Conservation (phyloP, 176 grass and related monocot species). For the Raddia distichophylla region DNA sequence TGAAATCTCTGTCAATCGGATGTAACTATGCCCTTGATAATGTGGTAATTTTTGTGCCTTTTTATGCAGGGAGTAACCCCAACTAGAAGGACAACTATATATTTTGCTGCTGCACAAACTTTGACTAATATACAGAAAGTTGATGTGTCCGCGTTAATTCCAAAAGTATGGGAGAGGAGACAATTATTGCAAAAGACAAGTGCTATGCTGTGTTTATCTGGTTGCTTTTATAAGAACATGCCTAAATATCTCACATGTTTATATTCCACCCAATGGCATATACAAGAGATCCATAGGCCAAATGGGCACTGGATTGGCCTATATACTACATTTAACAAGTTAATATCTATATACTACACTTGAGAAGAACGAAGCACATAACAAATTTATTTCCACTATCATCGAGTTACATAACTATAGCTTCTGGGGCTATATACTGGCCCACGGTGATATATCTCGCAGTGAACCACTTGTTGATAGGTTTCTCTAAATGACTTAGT, state of each 20-base stretch:
- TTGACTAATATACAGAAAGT: constrained; percentile 79
- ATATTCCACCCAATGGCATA: too few relatives aligned
- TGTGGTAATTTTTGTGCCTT: constrained; percentile 3
- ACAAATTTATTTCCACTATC: not conserved
- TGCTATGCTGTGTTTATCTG: not conserved
- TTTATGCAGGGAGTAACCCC: constrained; percentile 57
- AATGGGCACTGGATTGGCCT: too few relatives aligned
- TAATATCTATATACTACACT: too few relatives aligned
- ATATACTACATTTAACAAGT: too few relatives aligned
- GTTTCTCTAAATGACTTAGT: not conserved
- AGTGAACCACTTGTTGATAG: not conserved
- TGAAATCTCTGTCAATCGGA: not conserved
- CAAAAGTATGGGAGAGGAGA: constrained; percentile 88
- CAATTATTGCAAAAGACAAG: constrained; percentile 92
- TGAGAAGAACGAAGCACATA: not conserved
- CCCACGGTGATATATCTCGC: not conserved
- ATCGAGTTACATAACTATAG: constrained; percentile 6
- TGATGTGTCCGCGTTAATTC: constrained; percentile 62
- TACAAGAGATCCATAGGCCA: too few relatives aligned
- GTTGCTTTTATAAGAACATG: too few relatives aligned
- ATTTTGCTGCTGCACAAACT: constrained; percentile 67
- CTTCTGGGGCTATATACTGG: not conserved
- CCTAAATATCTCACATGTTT: too few relatives aligned
- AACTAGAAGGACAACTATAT: constrained; percentile 63
- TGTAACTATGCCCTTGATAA: not conserved